These are phyloP conservation scores for Ceratocystis cacaofunesta DNA, from an alignment of 2,329 filamentous ascomycete genomes.

Conservation along the genomic window DNA sequence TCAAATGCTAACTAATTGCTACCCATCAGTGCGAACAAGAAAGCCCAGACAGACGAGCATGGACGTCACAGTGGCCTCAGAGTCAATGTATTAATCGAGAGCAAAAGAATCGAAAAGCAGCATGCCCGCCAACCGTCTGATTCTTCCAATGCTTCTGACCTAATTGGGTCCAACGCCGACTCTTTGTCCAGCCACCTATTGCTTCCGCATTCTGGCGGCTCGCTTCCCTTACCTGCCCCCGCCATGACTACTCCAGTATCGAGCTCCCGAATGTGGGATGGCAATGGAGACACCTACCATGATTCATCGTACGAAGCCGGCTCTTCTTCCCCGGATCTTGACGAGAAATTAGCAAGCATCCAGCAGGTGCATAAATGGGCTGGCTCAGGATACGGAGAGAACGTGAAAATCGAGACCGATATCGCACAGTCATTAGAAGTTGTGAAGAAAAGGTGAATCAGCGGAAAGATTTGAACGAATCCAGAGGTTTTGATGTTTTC, in stretches of 20 bases:
- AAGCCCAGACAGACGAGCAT: background rate
- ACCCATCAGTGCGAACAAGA: background rate
- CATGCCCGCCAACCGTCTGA: background rate
- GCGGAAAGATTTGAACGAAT: background rate
- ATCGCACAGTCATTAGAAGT: slow-evolving; percentile 3
- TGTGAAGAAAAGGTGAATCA: background rate
- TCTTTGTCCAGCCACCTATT: background rate
- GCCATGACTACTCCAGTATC: background rate
- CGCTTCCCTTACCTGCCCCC: background rate
- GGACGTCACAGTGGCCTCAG: background rate
- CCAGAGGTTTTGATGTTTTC: background rate
- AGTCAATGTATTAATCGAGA: background rate
- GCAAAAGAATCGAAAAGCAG: background rate
- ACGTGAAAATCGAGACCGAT: background rate
- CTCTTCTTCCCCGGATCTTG: background rate
- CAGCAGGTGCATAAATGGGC: background rate
- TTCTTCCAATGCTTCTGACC: background rate
- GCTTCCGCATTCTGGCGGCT: background rate
- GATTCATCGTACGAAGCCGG: background rate
- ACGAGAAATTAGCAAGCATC: background rate
- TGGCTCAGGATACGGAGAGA: background rate
- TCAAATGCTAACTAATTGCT: background rate
- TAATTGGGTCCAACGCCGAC: background rate
- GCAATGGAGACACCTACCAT: background rate
- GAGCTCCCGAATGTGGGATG: background rate